These are phyloP conservation scores for Umbelopsis sp. DNA, from an alignment of 192 early-diverging fungal species.

Conservation along the genomic window DNA sequence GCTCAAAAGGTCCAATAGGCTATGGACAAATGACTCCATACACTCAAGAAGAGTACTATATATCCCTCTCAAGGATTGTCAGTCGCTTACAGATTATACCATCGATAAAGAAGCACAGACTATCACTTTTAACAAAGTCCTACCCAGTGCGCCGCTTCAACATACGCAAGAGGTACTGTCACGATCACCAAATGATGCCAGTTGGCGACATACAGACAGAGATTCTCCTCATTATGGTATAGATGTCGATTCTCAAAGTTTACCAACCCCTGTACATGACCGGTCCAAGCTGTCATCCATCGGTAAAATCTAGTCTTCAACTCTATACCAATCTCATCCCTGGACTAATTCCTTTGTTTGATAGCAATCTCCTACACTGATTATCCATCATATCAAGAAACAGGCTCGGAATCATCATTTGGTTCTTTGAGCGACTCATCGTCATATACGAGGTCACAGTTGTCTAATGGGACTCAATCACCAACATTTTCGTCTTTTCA, in stretches of 20 bases:
- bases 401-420: not conserved
- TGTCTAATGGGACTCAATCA: not conserved
- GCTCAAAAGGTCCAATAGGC: conserved; percentile 46
- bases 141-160: not conserved
- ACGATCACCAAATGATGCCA: not conserved
- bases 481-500: not conserved
- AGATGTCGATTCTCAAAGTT: not conserved
- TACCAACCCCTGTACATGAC: not conserved
- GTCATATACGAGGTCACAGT: not conserved
- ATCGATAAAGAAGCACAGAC: conserved; percentile 9
- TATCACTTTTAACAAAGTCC: not conserved
- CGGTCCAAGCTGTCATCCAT: not conserved
- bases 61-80: conserved; percentile 50
- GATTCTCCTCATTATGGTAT: not conserved
- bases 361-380: not conserved
- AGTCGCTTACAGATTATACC: conserved; percentile 1
- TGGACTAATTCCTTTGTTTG: not conserved
- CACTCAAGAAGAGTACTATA: conserved; percentile 50
- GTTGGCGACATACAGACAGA: not conserved
- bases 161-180: not conserved
- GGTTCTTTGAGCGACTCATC: conserved; percentile 7
- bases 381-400: not conserved
- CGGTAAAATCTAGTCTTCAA: not conserved
- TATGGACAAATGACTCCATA: conserved; percentile 57
- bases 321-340: no score